Conservation (phyloP, 106 monocot species). For the Cymbidium sinense region DNA sequence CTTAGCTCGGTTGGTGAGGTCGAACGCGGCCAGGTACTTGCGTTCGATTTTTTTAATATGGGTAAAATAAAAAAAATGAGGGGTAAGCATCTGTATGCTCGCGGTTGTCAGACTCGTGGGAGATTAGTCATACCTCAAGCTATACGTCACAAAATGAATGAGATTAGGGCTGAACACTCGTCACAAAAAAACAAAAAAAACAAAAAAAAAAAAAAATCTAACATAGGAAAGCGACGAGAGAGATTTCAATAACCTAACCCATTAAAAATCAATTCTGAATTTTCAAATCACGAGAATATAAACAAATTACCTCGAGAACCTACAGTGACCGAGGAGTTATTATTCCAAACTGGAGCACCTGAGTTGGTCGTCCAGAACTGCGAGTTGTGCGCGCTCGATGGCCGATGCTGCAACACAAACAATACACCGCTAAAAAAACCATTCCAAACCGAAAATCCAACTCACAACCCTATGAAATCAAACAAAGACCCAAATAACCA, state of each 20-base stretch:
- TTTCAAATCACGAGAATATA: background rate
- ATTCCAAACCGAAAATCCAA: background rate
- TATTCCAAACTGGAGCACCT: slow-evolving; percentile 99
- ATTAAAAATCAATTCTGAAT: background rate
- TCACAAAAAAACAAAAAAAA: no score
- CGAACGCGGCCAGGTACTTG: no score
- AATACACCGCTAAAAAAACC: slow-evolving; percentile 1
- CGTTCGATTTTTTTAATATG: no score
- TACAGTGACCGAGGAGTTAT: slow-evolving; percentile 82
- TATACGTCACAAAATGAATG: no score
- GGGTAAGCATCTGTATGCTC: no score
- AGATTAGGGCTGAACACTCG: no score
- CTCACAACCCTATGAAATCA: background rate
- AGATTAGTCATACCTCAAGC: no score
- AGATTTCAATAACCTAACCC: background rate
- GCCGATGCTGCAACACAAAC: slow-evolving; percentile 52
- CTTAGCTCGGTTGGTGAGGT: no score
- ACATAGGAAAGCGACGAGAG: background rate
- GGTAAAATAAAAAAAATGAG: no score
- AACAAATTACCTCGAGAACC: slow-evolving; percentile 65
- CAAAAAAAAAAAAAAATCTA: background rate
- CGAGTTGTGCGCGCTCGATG: slow-evolving; percentile 70
- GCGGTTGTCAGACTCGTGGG: no score
- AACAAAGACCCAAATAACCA: background rate
- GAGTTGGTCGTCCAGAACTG: slow-evolving; percentile 88